Conservation (phyloP, 2,329 filamentous ascomycete genomes). For the Microdochium nivale region DNA sequence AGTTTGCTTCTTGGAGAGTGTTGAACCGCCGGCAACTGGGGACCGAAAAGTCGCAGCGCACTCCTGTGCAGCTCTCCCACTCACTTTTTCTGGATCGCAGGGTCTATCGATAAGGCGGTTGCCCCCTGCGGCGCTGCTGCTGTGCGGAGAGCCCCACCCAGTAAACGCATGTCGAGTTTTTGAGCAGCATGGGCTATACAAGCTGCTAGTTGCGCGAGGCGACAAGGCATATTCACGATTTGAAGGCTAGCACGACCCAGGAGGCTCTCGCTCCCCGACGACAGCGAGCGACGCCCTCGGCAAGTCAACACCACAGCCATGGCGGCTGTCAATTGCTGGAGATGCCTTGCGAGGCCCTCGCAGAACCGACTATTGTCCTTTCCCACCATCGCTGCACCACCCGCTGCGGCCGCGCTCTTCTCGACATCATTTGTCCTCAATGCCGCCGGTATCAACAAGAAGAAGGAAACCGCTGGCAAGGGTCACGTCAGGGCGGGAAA, state of each 20-base stretch:
- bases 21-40: background rate
- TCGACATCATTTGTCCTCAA: slow-evolving; percentile 33
- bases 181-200: background rate
- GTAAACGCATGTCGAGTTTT: slow-evolving; percentile 1
- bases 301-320: slow-evolving; percentile 24
- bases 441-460: background rate
- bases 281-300: background rate
- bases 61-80: background rate
- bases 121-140: background rate
- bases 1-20: background rate
- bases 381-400: slow-evolving; percentile 21
- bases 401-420: slow-evolving; percentile 27
- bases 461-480: slow-evolving; percentile 4
- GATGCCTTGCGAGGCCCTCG: slow-evolving; percentile 42
- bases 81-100: background rate
- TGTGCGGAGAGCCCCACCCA: background rate
- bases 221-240: background rate
- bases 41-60: slow-evolving; percentile 13
- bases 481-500: slow-evolving; percentile 25
- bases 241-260: background rate
- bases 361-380: slow-evolving; percentile 7
- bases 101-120: slow-evolving; percentile 6
- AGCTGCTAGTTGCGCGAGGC: background rate
- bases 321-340: slow-evolving; percentile 50
- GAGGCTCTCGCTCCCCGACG: background rate